Conservation (phyloP, 352 stramenopile species). For the Phytophthora cryptogea region DNA sequence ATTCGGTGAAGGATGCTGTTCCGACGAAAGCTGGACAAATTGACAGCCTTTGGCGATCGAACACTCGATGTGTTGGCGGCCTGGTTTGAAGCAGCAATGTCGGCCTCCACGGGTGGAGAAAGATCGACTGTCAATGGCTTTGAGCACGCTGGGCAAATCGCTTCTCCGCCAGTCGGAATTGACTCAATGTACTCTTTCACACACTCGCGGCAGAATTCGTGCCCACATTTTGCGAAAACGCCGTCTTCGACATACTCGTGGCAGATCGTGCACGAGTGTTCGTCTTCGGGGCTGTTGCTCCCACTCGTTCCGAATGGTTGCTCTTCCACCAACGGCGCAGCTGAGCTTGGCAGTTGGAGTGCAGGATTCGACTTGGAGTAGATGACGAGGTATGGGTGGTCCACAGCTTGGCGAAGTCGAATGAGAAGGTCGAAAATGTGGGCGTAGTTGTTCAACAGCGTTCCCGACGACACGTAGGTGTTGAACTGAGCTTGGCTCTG, state of each 20-base stretch:
- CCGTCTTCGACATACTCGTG: slow-evolving; percentile 92
- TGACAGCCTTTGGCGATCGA: slow-evolving; percentile 33
- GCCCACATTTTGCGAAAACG: slow-evolving; percentile 88
- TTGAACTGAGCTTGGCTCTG: slow-evolving; percentile 98
- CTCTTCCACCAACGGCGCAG: slow-evolving; percentile 60
- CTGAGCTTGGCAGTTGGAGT: slow-evolving; percentile 57
- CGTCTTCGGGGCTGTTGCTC: slow-evolving; percentile 32
- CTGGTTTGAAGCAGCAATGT: slow-evolving; percentile 17
- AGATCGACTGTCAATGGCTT: slow-evolving; percentile 89
- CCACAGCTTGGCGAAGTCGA: slow-evolving; percentile 96
- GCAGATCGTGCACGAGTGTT: slow-evolving; percentile 89
- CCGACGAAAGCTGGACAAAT: slow-evolving; percentile 71
- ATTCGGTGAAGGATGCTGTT: slow-evolving; percentile 73
- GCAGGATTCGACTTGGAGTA: slow-evolving; percentile 89
- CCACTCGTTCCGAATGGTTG: slow-evolving; percentile 52
- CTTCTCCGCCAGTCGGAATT: slow-evolving; percentile 54
- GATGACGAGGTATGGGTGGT: slow-evolving; percentile 98
- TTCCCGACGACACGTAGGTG: slow-evolving; percentile 97
- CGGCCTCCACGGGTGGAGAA: slow-evolving; percentile 28
- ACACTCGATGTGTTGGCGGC: slow-evolving; percentile 5
- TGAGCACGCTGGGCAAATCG: slow-evolving; percentile 80
- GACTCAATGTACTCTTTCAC: slow-evolving; percentile 84
- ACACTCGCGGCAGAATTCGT: slow-evolving; percentile 92
- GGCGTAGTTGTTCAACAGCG: slow-evolving; percentile 99
- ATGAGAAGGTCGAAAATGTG: slow-evolving; percentile 99